Base-by-base conservation (phyloP, 805 yeast species). In the Diddensiella santjacobensis region DNA sequence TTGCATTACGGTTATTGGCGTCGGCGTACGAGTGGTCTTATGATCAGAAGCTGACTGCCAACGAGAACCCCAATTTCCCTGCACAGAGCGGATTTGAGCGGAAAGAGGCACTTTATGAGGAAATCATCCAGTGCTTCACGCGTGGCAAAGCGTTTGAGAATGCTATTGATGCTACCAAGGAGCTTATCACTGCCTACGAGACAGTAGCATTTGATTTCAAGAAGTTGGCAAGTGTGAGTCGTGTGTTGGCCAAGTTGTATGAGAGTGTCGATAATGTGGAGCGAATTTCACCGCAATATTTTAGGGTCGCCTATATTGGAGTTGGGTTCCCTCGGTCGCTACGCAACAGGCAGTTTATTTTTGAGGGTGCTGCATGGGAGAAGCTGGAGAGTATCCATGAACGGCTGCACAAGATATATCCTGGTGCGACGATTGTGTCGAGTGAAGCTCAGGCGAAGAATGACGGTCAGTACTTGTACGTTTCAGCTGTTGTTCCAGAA, bases 291-390 rank as follows among this genome's bases (percentile, higher is more conserved):
- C 87, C 95, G 22, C 80, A 88, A 4, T 88, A 77, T 64, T 88
- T 86, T 72, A 77, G 83, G 61, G 87, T 88, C 47, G 75, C 85
- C 18, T 87, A 84, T 60, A 77, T 85, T 62, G 96, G 96, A 13
- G 77, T 75, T 45, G 96, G 96, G 2, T 88, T 88, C 73, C 96
- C 96, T 4, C 72, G 71, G 26, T 77, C 89, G 31, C 74, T 85
- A 42, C 73, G 95, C 59, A 85, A 86, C 41, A 80, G 83, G 59
- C 81, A 81, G 51, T 88, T 83, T 62, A 84, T 88, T 45, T 86
- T 83, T 61, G 95, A 88, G 67, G 96, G 96, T 3, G 72, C 80
- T 45, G 88, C 95, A 24, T 88, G 85, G 68, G 96, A 88, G 63
- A 93, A 86, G 64, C 81, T 88, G 50, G 80, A 89, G 1, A 81